These are phyloP conservation scores for Aspergillus tubingensis DNA, from an alignment of 2,329 filamentous ascomycete species.

Conservation along the genomic window DNA sequence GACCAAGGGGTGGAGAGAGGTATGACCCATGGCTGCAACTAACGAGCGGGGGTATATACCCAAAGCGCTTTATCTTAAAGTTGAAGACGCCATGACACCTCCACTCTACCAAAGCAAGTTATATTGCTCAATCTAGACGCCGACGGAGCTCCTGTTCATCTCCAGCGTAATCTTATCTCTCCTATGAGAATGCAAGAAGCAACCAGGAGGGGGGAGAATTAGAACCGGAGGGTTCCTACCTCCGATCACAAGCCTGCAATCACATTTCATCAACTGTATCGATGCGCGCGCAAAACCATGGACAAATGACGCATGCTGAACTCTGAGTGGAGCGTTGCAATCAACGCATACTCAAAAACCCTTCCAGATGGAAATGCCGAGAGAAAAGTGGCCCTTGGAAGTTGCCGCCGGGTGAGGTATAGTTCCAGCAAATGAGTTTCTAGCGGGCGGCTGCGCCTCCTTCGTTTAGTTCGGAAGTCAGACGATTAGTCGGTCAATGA, in stretches of 20 bases:
- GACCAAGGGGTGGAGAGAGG: neutral
- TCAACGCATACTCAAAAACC: neutral
- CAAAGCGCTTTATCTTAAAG: neutral
- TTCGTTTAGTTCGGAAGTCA: slow-evolving; percentile 8
- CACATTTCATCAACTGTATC: neutral
- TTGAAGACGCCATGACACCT: neutral
- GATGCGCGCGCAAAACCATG: neutral
- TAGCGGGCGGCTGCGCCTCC: slow-evolving; percentile 12
- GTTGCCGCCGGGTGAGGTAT: slow-evolving; percentile 7
- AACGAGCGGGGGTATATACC: neutral
- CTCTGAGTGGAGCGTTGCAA: neutral
- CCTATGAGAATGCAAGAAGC: neutral
- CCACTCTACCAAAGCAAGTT: neutral
- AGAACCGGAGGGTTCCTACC: neutral
- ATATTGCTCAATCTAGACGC: neutral
- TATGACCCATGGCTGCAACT: neutral
- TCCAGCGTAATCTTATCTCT: neutral
- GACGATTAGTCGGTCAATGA: neutral
- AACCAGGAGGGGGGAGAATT: neutral
- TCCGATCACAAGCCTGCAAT: neutral
- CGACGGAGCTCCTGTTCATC: slow-evolving; percentile 1
- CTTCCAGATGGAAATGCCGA: neutral
- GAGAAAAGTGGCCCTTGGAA: neutral
- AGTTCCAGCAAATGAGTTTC: neutral
- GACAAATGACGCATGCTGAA: neutral